Percentiles rank a stretch among this genome's conserved stretches.
Evolutionary conservation across 305 asterid species (phyloP).

Genomic region (Solanum hybrid): DNA sequence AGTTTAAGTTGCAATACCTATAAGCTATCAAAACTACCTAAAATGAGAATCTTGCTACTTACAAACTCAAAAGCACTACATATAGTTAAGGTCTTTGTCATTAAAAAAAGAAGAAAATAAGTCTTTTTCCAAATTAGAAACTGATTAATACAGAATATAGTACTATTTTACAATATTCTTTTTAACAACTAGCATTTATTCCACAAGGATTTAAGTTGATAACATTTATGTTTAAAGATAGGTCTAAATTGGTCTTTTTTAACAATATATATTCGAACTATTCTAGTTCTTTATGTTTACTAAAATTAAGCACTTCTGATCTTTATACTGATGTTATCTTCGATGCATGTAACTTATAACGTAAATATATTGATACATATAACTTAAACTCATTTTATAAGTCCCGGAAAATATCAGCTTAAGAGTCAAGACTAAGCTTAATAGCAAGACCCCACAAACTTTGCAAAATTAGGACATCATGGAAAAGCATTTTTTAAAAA

Average conservation of each 20-base stretch:
- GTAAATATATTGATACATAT: too few relatives aligned
- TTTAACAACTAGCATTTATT: background rate
- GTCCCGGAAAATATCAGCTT: background rate
- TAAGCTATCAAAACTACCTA: background rate
- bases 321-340: background rate
- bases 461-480: background rate
- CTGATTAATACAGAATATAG: background rate
- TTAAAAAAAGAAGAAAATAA: background rate
- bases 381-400: background rate
- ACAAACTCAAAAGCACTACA: background rate
- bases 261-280: background rate
- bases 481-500: background rate
- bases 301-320: background rate
- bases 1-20: background rate
- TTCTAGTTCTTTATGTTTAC: background rate
- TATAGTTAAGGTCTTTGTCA: background rate
- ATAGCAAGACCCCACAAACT: background rate
- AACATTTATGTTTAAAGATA: background rate
- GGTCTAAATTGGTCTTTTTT: background rate
- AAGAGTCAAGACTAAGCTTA: background rate
- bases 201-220: background rate
- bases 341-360: background rate
- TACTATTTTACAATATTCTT: background rate
- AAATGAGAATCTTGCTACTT: background rate
- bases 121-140: background rate